Evolutionary conservation across 306 rosid species (phyloP).

Genomic region (Chamaecrista fasciculata): DNA sequence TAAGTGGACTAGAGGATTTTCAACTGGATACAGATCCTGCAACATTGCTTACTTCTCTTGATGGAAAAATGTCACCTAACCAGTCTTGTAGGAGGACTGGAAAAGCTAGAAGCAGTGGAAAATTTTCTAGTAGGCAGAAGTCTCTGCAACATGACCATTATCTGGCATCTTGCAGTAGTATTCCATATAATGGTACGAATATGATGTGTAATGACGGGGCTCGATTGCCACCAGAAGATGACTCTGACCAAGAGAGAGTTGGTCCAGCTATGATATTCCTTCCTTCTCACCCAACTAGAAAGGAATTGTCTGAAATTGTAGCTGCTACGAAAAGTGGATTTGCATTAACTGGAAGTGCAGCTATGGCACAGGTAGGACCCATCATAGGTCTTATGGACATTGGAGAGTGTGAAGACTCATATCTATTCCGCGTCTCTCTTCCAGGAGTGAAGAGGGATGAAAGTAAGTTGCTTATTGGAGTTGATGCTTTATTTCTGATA

Average conservation of each 20-base stretch:
- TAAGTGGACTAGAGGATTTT: conserved; percentile 55
- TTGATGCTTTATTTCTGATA: conserved; percentile 7
- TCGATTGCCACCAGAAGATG: conserved; percentile 35
- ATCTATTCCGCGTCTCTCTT: conserved; percentile 71
- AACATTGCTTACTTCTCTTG: conserved; percentile 28
- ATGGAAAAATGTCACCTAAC: conserved; percentile 21
- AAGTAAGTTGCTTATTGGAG: conserved; percentile 51
- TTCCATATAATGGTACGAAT: conserved; percentile 49
- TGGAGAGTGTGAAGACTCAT: conserved; percentile 70
- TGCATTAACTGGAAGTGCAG: conserved; percentile 71
- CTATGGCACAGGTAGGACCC: conserved; percentile 64
- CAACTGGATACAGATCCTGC: conserved; percentile 44
- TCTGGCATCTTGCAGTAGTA: conserved; percentile 46
- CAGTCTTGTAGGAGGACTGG: conserved; percentile 20
- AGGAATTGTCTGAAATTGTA: conserved; percentile 57
- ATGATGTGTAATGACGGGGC: conserved; percentile 36
- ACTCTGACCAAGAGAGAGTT: conserved; percentile 35
- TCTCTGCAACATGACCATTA: conserved; percentile 32
- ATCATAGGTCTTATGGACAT: conserved; percentile 68
- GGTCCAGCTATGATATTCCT: conserved; percentile 55
- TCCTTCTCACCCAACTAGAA: conserved; percentile 51
- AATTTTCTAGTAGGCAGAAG: conserved; percentile 24
- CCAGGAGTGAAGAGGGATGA: conserved; percentile 85
- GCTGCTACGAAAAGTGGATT: conserved; percentile 55
- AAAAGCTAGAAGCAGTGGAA: conserved; percentile 28